These are phyloP conservation scores for Tubosaeta sp. DNA, from an alignment of 768 basidiomycete species.

Conservation along the genomic window DNA sequence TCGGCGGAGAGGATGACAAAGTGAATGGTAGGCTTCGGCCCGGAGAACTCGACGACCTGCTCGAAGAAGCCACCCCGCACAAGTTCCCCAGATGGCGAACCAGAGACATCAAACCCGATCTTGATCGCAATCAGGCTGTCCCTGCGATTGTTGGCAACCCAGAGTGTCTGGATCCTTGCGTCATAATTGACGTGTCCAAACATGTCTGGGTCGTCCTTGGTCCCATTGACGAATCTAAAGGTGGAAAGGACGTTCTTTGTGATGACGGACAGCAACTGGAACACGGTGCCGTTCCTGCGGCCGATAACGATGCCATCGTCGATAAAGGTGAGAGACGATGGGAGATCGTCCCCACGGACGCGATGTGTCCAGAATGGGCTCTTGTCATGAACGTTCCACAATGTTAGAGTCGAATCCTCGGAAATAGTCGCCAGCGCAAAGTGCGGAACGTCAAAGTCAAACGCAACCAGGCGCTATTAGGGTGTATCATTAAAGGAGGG, in stretches of 20 bases:
- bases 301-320: conserved; percentile 84
- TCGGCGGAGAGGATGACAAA: conserved; percentile 86
- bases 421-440: conserved; percentile 78
- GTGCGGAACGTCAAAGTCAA: conserved; percentile 79
- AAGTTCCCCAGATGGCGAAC: conserved; percentile 58
- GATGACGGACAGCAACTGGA: conserved; percentile 77
- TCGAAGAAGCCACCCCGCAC: conserved; percentile 65
- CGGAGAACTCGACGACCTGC: conserved; percentile 77
- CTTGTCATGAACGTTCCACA: conserved; percentile 80
- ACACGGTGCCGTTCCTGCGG: conserved; percentile 77
- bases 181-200: conserved; percentile 87
- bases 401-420: conserved; percentile 73
- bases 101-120: conserved; percentile 59
- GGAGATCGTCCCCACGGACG: conserved; percentile 73
- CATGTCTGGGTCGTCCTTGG: conserved; percentile 75
- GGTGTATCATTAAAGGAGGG: background rate
- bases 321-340: conserved; percentile 81
- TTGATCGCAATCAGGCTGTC: conserved; percentile 82
- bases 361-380: conserved; percentile 71
- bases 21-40: conserved; percentile 82
- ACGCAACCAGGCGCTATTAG: conserved; percentile 70
- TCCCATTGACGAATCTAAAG: conserved; percentile 69
- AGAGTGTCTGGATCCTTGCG: conserved; percentile 77
- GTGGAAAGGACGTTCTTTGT: conserved; percentile 72
- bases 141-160: conserved; percentile 82